Percentiles rank a stretch among this genome's conserved stretches.
phyloP scores from a whole-genome alignment of 106 monocot species.

The Dioscorea alata region DNA sequence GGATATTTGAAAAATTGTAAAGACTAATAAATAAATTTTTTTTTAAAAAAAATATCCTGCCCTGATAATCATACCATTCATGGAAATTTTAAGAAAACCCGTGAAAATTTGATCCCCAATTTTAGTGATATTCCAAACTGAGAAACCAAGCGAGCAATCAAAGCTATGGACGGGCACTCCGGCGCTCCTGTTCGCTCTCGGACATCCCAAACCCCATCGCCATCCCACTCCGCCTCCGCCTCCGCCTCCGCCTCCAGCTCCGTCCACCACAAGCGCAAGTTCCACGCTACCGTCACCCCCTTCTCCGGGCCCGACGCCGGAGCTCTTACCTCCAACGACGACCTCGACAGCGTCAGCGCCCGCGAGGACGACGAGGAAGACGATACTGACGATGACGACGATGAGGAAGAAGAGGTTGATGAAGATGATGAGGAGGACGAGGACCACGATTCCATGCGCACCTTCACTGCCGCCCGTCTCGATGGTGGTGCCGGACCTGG shows the following conservation, averaged over 20 bases:
- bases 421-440: constrained; percentile 53
- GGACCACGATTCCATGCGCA: constrained; percentile 55
- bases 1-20: no score
- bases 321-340: constrained; percentile 53
- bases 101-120: no score
- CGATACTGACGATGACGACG: constrained; percentile 41
- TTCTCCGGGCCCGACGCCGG: constrained; percentile 45
- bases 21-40: no score
- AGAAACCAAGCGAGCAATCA: no score
- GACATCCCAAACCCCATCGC: constrained; percentile 71
- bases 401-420: constrained; percentile 45
- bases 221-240: constrained; percentile 19
- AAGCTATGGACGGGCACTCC: no score
- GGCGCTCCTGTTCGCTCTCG: constrained; percentile 33
- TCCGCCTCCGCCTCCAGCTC: constrained; percentile 36
- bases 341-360: constrained; percentile 52
- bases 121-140: no score
- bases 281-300: constrained; percentile 18
- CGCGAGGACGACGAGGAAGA: constrained; percentile 40
- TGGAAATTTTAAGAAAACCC: no score
- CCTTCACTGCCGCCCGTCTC: constrained; percentile 70
- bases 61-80: no score
- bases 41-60: no score
- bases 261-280: constrained; percentile 57
- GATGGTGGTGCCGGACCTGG: constrained; percentile 5